These are phyloP conservation scores for Corniculantispora saksenae DNA, from an alignment of 2,329 filamentous ascomycete genomes.

Conservation along the genomic window DNA sequence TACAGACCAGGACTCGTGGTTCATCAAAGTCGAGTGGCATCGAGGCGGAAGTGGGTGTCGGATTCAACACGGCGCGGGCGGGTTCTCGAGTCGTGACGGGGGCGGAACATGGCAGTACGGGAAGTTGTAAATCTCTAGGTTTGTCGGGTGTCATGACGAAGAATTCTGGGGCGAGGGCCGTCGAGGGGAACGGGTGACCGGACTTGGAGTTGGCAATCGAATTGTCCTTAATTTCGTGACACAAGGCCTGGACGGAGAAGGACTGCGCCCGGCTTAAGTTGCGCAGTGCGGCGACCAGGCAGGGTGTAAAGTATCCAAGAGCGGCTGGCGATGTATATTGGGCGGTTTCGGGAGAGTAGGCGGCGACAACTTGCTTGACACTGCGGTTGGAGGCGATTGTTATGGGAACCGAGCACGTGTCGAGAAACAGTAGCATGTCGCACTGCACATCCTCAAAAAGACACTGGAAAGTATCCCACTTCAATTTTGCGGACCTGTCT, in stretches of 20 bases:
- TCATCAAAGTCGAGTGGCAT: constrained; percentile 62
- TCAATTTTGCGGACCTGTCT: constrained; percentile 63
- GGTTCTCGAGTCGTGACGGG: neutral
- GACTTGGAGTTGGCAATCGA: constrained; percentile 40
- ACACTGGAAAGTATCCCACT: constrained; percentile 64
- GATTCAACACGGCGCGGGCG: constrained; percentile 29
- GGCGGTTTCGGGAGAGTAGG: constrained; percentile 49
- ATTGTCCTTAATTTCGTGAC: constrained; percentile 54
- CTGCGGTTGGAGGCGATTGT: constrained; percentile 57
- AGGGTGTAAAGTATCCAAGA: constrained; percentile 59
- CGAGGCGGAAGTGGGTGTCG: constrained; percentile 45
- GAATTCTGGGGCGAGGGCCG: constrained; percentile 35
- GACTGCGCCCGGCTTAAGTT: constrained; percentile 53
- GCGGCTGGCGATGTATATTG: constrained; percentile 34
- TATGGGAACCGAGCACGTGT: constrained; percentile 60
- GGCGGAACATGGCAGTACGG: constrained; percentile 39
- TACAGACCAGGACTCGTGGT: constrained; percentile 64
- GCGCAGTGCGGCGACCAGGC: constrained; percentile 55
- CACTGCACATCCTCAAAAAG: constrained; percentile 64
- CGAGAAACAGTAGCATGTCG: constrained; percentile 63
- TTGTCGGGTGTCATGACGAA: constrained; percentile 59
- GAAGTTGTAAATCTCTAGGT: constrained; percentile 53
- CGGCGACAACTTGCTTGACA: constrained; percentile 63
- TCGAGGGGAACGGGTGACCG: constrained; percentile 36
- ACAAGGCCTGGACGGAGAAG: constrained; percentile 57